Percentiles rank a stretch among this genome's conserved stretches.
Evolutionary conservation across 352 stramenopile species (phyloP).

Genomic region (Phytophthora colocasiae): DNA sequence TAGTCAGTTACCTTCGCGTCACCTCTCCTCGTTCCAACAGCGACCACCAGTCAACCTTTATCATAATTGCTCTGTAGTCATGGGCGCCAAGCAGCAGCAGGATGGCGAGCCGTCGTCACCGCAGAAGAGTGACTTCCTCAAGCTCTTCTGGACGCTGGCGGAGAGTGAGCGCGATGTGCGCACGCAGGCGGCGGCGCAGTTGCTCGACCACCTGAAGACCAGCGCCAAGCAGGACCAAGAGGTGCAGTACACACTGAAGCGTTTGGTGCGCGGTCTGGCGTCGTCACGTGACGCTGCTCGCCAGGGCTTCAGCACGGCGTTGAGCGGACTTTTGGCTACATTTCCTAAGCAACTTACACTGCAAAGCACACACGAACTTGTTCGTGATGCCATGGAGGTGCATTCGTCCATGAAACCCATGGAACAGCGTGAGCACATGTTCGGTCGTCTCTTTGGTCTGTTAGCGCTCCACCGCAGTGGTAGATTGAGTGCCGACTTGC

Average conservation of each 20-base stretch:
- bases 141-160: conserved; percentile 89
- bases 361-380: conserved; percentile 59
- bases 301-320: conserved; percentile 90
- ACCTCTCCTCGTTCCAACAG: background rate
- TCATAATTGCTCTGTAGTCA: conserved; percentile 41
- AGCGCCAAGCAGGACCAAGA: conserved; percentile 49
- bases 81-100: conserved; percentile 46
- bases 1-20: conserved; percentile 23
- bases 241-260: conserved; percentile 92
- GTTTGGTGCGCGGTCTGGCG: conserved; percentile 88
- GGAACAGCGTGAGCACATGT: conserved; percentile 93
- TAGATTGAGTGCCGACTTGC: conserved; percentile 54
- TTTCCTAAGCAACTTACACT: conserved; percentile 57
- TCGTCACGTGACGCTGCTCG: conserved; percentile 89
- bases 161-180: conserved; percentile 74
- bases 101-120: conserved; percentile 19
- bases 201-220: conserved; percentile 59
- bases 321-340: conserved; percentile 67
- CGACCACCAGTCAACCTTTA: conserved; percentile 45
- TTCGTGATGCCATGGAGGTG: conserved; percentile 83
- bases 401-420: conserved; percentile 89
- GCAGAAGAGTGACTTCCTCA: conserved; percentile 78
- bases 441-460: conserved; percentile 90
- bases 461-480: conserved; percentile 84
- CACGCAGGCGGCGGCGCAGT: conserved; percentile 61